These are phyloP conservation scores for Pleochaeta shiraiana DNA, from an alignment of 2,329 filamentous ascomycete species.

Conservation along the genomic window DNA sequence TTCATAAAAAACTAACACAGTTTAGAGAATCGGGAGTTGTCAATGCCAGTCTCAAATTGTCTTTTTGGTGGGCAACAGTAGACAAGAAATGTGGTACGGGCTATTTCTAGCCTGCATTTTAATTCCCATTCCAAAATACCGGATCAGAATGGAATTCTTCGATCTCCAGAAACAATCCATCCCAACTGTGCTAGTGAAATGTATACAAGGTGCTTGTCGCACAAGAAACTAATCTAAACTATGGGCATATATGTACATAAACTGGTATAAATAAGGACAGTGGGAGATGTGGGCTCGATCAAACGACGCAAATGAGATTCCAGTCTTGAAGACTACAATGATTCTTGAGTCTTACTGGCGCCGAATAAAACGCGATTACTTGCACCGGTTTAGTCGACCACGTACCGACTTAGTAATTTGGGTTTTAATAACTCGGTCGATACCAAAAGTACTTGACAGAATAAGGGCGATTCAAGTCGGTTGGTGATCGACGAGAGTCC, in stretches of 20 bases:
- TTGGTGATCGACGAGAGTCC: not conserved
- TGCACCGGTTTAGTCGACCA: not conserved
- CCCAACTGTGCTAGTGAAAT: too few species aligned
- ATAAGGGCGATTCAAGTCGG: not conserved
- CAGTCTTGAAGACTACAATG: not conserved
- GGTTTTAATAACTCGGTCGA: not conserved
- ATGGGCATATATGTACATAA: not conserved
- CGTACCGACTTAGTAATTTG: not conserved
- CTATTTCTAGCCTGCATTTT: too few species aligned
- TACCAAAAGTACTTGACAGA: not conserved
- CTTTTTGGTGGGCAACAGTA: too few species aligned
- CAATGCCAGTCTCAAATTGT: too few species aligned
- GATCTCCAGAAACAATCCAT: too few species aligned
- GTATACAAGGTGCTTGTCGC: too few species aligned
- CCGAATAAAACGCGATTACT: not conserved
- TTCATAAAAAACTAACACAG: too few species aligned
- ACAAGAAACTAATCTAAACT: not conserved
- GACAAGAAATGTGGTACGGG: too few species aligned
- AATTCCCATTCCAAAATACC: too few species aligned
- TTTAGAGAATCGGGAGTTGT: too few species aligned
- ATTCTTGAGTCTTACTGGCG: not conserved
- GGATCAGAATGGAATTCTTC: too few species aligned
- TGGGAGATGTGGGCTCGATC: not conserved
- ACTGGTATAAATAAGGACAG: not conserved
- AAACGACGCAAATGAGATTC: not conserved